Evolutionary conservation across 2,329 filamentous ascomycete genomes (phyloP).

Genomic region (Karstenula rhodostoma): DNA sequence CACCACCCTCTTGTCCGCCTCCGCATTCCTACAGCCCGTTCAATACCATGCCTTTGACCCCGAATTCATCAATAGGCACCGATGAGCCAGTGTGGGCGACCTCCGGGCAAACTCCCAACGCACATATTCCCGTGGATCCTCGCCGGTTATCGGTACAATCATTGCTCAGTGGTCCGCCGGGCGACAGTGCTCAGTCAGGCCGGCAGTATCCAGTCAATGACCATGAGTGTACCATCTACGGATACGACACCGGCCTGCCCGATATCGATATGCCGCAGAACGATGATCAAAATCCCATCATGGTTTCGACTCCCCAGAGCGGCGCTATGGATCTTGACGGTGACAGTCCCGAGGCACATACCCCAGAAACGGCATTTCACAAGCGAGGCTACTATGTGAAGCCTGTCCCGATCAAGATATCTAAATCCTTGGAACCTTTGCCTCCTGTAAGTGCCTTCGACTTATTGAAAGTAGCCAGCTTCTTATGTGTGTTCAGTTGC

Average conservation of each 20-base stretch:
- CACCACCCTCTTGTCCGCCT: slow-evolving; percentile 49
- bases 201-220: slow-evolving; percentile 43
- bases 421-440: slow-evolving; percentile 64
- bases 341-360: slow-evolving; percentile 46
- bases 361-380: slow-evolving; percentile 62
- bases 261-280: slow-evolving; percentile 77
- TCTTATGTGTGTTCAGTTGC: slow-evolving; percentile 39
- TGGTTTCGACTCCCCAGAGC: slow-evolving; percentile 44
- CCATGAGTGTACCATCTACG: slow-evolving; percentile 62
- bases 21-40: slow-evolving; percentile 53
- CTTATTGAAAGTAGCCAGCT: background rate
- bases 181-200: slow-evolving; percentile 54
- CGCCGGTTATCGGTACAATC: slow-evolving; percentile 70
- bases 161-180: slow-evolving; percentile 55
- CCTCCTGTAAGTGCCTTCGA: slow-evolving; percentile 46
- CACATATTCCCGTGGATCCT: slow-evolving; percentile 53
- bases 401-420: slow-evolving; percentile 71
- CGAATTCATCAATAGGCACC: slow-evolving; percentile 49
- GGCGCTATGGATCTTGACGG: slow-evolving; percentile 41
- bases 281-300: slow-evolving; percentile 73
- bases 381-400: slow-evolving; percentile 73
- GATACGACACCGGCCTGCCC: slow-evolving; percentile 73
- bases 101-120: slow-evolving; percentile 29
- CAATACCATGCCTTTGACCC: slow-evolving; percentile 56
- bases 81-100: slow-evolving; percentile 40